Conservation (phyloP, 2,329 filamentous ascomycete species). For the Ascochyta clinopodiicola region DNA sequence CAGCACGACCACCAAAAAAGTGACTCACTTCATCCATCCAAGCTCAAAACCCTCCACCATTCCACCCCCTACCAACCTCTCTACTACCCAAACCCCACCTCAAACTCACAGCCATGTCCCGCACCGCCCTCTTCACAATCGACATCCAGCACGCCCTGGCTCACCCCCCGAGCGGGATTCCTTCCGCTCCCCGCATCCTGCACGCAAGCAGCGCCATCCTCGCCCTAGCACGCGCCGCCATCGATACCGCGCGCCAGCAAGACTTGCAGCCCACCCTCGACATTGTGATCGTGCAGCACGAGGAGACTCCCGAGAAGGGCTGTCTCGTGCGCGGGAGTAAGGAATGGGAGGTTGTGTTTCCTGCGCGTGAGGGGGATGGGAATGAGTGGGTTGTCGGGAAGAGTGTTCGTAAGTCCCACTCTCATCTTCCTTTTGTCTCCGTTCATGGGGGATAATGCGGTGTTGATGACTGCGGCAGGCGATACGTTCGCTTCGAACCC, state of each 20-base stretch:
- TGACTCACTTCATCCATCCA: not conserved
- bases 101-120: constrained; percentile 4
- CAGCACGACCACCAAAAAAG: not conserved
- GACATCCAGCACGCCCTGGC: constrained; percentile 15
- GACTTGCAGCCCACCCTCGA: not conserved
- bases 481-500: constrained; percentile 16
- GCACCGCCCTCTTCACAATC: constrained; percentile 19
- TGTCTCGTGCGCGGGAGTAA: constrained; percentile 6
- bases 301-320: constrained; percentile 11
- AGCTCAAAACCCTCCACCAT: no score
- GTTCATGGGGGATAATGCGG: no score
- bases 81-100: not conserved
- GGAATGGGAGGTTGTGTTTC: constrained; percentile 16
- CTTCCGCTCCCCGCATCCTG: constrained; percentile 4
- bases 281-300: constrained; percentile 19
- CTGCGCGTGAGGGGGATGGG: constrained; percentile 4
- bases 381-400: constrained; percentile 8
- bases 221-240: not conserved
- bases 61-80: not conserved
- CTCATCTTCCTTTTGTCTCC: no score
- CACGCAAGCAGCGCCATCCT: constrained; percentile 2
- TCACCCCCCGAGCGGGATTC: constrained; percentile 2
- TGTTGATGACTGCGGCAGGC: not conserved
- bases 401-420: constrained; percentile 15
- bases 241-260: not conserved